Base-by-base conservation (phyloP, 768 basidiomycete species). In the Suillus brevipes region DNA sequence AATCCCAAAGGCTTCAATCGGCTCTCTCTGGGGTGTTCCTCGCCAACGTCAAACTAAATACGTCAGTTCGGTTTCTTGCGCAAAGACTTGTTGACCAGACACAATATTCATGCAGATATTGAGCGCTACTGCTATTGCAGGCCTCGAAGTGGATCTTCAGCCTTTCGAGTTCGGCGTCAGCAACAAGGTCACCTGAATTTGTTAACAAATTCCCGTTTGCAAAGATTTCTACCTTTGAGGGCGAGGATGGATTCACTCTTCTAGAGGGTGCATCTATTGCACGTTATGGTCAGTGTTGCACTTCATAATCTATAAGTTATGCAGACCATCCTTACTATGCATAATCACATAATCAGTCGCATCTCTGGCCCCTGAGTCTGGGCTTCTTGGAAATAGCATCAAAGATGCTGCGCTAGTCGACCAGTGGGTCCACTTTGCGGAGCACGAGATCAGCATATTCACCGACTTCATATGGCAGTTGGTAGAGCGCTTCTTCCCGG, bases 351-450 rank as follows among this genome's bases (percentile, higher is more conserved):
- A n/a, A n/a, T n/a, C n/a, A n/a, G n/a, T n/a, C n/a, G n/a, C n/a
- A n/a, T n/a, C n/a, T n/a, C n/a, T n/a, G n/a, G n/a, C n/a, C n/a
- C n/a, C n/a, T n/a, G n/a, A n/a, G n/a, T 13, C 72, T 31, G 68
- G 68, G 37, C 65, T 75, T 49, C 69, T 75, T n/a, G 72, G 73
- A 37, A 72, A 71, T 31, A 57, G 67, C 10, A 59, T 45, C 14
- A 56, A 20, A 6, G 75, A 75, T 52, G 63, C 72, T 25, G 73
- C 72, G 3, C 72, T 75, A 34, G 66, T 76, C 1, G 75, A 75
- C 55, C 75, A 75, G 42, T 75, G 74, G 74, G 63, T 75, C 20
- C 74, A 75, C 37, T 75, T n/a, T n/a, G 70, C 65, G 10, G 74
- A 75, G 55, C 64, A 61, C 16, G 74, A 75, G 55, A 73, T 76